Evolutionary conservation across 345 rosid genomes (phyloP).

Genomic region (Zanthoxylum bungeanum): DNA sequence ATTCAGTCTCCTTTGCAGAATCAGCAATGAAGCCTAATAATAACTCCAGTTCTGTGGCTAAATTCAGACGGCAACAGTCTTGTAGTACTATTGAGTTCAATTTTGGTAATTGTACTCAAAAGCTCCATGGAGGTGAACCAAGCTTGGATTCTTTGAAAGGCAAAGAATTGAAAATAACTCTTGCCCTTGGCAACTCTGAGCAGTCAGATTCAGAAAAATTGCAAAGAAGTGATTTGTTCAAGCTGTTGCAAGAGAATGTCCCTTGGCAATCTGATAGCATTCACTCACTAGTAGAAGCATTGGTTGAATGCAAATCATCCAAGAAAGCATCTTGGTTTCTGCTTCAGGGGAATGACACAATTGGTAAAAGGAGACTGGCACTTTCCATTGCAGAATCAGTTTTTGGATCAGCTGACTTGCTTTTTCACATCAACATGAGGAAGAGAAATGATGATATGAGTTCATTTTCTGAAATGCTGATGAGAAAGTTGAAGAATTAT

Average conservation of each 20-base stretch:
- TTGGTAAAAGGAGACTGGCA: constrained; percentile 76
- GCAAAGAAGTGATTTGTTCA: constrained; percentile 27
- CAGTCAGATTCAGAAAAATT: constrained; percentile 36
- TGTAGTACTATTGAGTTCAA: constrained; percentile 69
- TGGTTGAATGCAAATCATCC: constrained; percentile 32
- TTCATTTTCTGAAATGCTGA: constrained; percentile 34
- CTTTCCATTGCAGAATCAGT: constrained; percentile 54
- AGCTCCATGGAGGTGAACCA: constrained; percentile 34
- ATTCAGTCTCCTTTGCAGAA: constrained; percentile 41
- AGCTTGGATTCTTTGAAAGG: constrained; percentile 66
- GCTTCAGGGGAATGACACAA: constrained; percentile 61
- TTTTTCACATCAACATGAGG: constrained; percentile 45
- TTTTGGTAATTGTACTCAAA: constrained; percentile 31
- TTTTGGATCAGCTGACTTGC: constrained; percentile 46
- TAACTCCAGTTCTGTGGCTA: constrained; percentile 44
- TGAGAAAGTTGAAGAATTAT: constrained; percentile 22
- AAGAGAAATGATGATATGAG: constrained; percentile 24
- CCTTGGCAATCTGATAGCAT: constrained; percentile 71
- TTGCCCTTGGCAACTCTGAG: constrained; percentile 64
- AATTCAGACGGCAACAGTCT: constrained; percentile 64
- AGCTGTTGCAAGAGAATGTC: constrained; percentile 54
- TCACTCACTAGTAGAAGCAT: constrained; percentile 45
- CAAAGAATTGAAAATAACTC: constrained; percentile 67
- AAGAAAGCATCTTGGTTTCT: constrained; percentile 53
- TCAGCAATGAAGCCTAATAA: constrained; percentile 35